Evolutionary conservation across 306 rosid genomes (phyloP), one percentile per base, ranked within the genome.

Genomic region (Pachyrhizus erosus): DNA sequence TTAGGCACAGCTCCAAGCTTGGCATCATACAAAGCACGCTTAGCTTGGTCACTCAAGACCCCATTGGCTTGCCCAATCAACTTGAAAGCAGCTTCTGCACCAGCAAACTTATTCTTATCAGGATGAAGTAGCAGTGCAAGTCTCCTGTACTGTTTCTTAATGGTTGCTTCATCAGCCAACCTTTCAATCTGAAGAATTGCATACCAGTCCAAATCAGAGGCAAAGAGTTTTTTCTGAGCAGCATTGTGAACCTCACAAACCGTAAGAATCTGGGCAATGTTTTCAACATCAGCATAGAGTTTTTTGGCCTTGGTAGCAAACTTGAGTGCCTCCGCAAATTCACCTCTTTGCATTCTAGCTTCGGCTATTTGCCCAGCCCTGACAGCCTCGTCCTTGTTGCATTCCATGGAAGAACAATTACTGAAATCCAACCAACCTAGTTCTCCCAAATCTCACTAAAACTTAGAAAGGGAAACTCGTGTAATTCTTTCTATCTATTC

Each of bases 31-130:
- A 42, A 8, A 29, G 83, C 60, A 5, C 95, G 94, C 31, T 83
- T 91, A 23, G 77, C 70, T 75, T 71, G 82, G 87, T 94, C 97
- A 23, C 82, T 31, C 55, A 94, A 89, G 27, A 93, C 74, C 77
- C 93, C 85, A 62, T 94, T 86, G 68, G 97, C 98, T 82, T 94
- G 97, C 57, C 89, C 94, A 54, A 93, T 84, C 77, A 91, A 73
- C 89, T 93, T 93, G 83, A 95, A 95, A 81, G 98, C 98, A 82
- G 96, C 91, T 80, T 95, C 98, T 0, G 98, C 97, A 71, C 98
- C 97, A 45, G 91, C 75, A 86, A 90, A 90, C 71, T 91, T 93
- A 69, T 93, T 95, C 84, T 95, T 95, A 83, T 95, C 98, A 21
- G 98, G 98, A 82, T 95, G 98, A 66, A 95, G 98, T 40, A 89